Evolutionary conservation across 2,329 filamentous ascomycete genomes (phyloP), one percentile per base, ranked within the genome.

Genomic region (Pestalotiopsis sp.): DNA sequence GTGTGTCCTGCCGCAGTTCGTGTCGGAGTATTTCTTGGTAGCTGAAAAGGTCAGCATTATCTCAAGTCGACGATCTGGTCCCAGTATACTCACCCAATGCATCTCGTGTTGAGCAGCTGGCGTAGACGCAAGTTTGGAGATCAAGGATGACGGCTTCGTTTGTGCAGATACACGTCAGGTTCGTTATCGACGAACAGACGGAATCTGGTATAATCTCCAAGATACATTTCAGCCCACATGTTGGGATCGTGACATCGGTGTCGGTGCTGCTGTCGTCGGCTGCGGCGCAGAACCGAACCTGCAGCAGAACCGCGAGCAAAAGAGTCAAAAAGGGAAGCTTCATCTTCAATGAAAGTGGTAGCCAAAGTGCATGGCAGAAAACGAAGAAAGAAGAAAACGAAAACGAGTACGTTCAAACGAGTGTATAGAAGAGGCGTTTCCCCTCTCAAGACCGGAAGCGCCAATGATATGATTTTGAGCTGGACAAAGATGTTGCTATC

Each of bases 141-240:
- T 23, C 40, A 14, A 12, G 12, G n/a, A 27, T 65, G 23, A 52
- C n/a, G 6, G 17, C n/a, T 23, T 25, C 62, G 27, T 65, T 65
- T 13, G 62, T 65, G 38, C 62, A 65, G 9, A 65, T 52, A 36
- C 62, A 65, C 17, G 62, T 65, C 7, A 36, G 9, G 27, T 65
- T 65, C 13, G 62, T 31, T 13, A 65, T n/a, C 4, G 14, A n/a
- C 13, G 62, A 62, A 23, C 59, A 62, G n/a, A 36, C 31, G 9
- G 59, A 62, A 7, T 40, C 36, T 7, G n/a, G n/a, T 20, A 36
- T 20, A 31, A 38, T 12, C n/a, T 38, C n/a, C 59, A 38, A 14
- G 4, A 62, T 62, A 20, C 59, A 62, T 59, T 59, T 36, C 27
- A 62, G 27, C 36, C 59, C 59, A 23, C 59, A 62, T 9, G 27